Base-by-base conservation (phyloP, 495 filamentous ascomycete species). In the Penicillium soppii region DNA sequence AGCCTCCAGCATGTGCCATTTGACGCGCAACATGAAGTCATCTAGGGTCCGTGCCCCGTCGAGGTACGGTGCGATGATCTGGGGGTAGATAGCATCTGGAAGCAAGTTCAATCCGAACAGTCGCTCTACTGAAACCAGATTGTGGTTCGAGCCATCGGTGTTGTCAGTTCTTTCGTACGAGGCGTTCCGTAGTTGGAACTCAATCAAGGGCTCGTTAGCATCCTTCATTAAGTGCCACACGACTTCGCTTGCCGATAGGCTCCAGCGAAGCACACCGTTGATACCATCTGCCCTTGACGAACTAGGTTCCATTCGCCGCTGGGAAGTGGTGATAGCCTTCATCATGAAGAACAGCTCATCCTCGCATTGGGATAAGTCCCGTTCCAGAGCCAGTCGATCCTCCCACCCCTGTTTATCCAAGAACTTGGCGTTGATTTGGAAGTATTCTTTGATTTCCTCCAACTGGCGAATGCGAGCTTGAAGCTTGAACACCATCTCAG, bases 321-420 rank as follows among this genome's bases (percentile, higher is more conserved):
- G 94, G 7, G 91, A 91, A 3, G 92, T 92, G 1, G 92, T 99
- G 68, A 99, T 97, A 17, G 94, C 94, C 59, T 99, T 97, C 95
- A 97, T 97, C 80, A 97, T 87, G 74, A 99, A 99, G 75, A 99
- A 99, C 27, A 99, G 72, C 69, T 99, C 95, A 61, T 99, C 95
- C 62, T 97, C 95, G 62, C 88, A 97, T 41, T 80, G 82, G 15
- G 88, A 80, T 46, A 99, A 75, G 61, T 99, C 94, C 35, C 88
- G 85, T 59, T 97, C 94, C 20, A 99, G 80, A 7, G 82, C 64
- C 54, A 96, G 71, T 26, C 91, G 82, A 65, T 96, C 91, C 54
- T 92, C 81, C 92, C 94, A 97, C 9, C 91, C 92, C 61, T 89
- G 83, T 57, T 84, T 85, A 61, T 97, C 95, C 36, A 99, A 71